A percentile compares a stretch with the other conserved stretches of the same genome.
Conservation (phyloP, 345 rosid genomes). For the Euphorbia tirucalli region DNA sequence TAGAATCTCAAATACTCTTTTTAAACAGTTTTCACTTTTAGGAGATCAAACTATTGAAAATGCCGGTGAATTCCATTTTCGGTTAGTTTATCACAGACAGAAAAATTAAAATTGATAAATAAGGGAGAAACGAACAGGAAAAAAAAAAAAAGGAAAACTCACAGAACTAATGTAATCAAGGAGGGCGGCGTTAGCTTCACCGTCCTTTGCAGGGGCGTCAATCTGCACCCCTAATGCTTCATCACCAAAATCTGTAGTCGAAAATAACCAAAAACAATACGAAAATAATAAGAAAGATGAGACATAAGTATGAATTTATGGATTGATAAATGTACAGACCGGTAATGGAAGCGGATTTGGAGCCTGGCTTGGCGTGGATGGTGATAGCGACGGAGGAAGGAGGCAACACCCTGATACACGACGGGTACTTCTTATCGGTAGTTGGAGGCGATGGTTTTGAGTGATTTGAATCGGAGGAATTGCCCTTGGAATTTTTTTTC, state of each 20-base stretch:
- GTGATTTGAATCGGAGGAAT: conserved; percentile 20
- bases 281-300: background rate
- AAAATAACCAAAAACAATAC: background rate
- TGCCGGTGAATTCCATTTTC: too few relatives aligned
- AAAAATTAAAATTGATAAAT: background rate
- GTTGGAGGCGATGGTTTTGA: background rate
- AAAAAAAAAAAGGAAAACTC: conserved; percentile 2
- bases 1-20: too few relatives aligned
- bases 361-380: conserved; percentile 95
- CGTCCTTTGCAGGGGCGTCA: conserved; percentile 92
- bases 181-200: conserved; percentile 89
- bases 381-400: conserved; percentile 87
- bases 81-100: too few relatives aligned
- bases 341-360: conserved; percentile 82
- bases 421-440: conserved; percentile 37
- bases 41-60: background rate
- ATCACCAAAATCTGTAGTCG: conserved; percentile 60
- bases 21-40: background rate
- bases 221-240: conserved; percentile 85
- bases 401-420: conserved; percentile 55
- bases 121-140: background rate
- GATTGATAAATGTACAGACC: conserved; percentile 28
- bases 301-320: too few relatives aligned
- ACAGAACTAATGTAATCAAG: conserved; percentile 87
- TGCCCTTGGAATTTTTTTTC: conserved; percentile 53